Conservation (phyloP, 768 basidiomycete species). For the Suillus ampliporus region DNA sequence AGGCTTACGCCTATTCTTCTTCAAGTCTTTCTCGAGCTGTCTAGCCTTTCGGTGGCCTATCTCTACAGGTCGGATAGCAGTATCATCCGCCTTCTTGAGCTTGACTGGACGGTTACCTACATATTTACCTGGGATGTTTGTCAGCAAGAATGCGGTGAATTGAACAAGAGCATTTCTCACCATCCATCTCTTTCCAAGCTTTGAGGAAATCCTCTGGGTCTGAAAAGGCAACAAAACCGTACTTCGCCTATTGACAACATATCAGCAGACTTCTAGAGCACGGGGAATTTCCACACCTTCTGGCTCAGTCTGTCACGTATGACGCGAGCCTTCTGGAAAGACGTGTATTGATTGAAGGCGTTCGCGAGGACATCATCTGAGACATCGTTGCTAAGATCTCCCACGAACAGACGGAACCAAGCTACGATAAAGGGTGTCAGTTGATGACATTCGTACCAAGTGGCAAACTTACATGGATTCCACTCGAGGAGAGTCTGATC, state of each 20-base stretch:
- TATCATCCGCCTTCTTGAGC: slow-evolving; percentile 91
- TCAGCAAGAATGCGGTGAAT: neutral
- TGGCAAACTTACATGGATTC: slow-evolving; percentile 81
- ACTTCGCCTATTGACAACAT: slow-evolving; percentile 73
- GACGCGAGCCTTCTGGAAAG: slow-evolving; percentile 94
- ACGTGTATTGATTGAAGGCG: slow-evolving; percentile 92
- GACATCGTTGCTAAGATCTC: slow-evolving; percentile 97
- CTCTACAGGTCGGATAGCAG: slow-evolving; percentile 86
- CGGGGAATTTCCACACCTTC: slow-evolving; percentile 63
- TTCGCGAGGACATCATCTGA: slow-evolving; percentile 93
- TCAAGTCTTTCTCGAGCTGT: slow-evolving; percentile 86
- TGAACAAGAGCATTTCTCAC: slow-evolving; percentile 47
- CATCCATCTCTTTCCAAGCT: slow-evolving; percentile 99
- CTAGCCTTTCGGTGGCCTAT: slow-evolving; percentile 94
- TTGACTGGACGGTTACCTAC: slow-evolving; percentile 98
- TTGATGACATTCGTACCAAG: slow-evolving; percentile 5
- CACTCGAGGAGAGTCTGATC: slow-evolving; percentile 97
- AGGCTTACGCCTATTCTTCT: slow-evolving; percentile 88
- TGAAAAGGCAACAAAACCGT: slow-evolving; percentile 96
- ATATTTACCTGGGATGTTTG: slow-evolving; percentile 73
- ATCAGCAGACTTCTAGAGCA: slow-evolving; percentile 7
- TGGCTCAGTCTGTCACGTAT: slow-evolving; percentile 92
- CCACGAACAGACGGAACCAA: slow-evolving; percentile 98
- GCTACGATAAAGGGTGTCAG: slow-evolving; percentile 49
- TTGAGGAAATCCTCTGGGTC: slow-evolving; percentile 98